phyloP scores from a whole-genome alignment of 208 protist species.

The Herpetomonas tarakana region DNA sequence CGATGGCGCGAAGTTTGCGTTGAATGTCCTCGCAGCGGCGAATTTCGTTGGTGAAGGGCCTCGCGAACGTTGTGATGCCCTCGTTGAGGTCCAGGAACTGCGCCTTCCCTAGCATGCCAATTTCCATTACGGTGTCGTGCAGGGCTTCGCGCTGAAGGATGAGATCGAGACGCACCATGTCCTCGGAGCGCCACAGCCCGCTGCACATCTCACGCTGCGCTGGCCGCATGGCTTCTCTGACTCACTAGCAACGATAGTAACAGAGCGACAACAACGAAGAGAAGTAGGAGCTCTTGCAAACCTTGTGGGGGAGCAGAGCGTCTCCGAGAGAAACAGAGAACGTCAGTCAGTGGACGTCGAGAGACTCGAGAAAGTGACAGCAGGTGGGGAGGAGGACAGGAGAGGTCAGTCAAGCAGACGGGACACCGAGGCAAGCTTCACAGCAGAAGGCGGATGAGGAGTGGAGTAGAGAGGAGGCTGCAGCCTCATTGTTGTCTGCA shows the following conservation, averaged over 20 bases:
- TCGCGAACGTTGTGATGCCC: conserved; percentile 76
- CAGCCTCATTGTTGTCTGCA: no score
- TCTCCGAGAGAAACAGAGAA: no score
- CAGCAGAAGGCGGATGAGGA: no score
- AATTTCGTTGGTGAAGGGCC: conserved; percentile 91
- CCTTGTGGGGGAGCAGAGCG: no score
- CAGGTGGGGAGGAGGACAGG: no score
- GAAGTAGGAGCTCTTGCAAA: no score
- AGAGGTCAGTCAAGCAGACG: no score
- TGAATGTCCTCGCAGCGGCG: conserved; percentile 90
- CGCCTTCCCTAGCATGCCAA: conserved; percentile 88
- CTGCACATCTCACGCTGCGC: conserved; percentile 18
- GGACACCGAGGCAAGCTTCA: no score
- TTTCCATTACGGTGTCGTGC: conserved; percentile 83
- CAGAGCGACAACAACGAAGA: no score
- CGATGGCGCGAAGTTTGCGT: conserved; percentile 78
- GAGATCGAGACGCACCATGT: conserved; percentile 92
- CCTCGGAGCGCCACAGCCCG: conserved; percentile 83
- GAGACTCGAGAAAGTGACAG: no score
- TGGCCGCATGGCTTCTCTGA: neutral
- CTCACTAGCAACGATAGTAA: conserved; percentile 5
- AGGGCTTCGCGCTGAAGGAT: conserved; percentile 89
- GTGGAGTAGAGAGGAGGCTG: no score
- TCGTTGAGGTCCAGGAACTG: conserved; percentile 90
- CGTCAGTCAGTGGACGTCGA: no score